Percentiles rank a stretch among this genome's conserved stretches.
phyloP scores from a whole-genome alignment of 2,329 filamentous ascomycete species.

The Zymoseptoria pseudotritici region DNA sequence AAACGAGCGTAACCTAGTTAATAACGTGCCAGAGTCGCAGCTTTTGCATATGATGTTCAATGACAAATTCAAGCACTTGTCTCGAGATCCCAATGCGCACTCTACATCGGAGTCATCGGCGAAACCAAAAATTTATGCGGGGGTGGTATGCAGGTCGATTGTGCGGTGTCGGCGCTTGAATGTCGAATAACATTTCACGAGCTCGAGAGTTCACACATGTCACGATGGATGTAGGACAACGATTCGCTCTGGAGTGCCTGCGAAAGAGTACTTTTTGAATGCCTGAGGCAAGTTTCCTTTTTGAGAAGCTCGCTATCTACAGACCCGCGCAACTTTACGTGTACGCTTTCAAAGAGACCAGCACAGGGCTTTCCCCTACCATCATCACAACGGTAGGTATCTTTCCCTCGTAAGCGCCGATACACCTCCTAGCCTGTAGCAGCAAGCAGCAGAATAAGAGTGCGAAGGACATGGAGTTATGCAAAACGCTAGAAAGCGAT shows the following conservation, averaged over 20 bases:
- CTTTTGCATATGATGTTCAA: conserved; percentile 23
- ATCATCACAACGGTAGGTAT: conserved; percentile 60
- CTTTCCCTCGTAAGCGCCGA: conserved; percentile 99
- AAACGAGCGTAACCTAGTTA: conserved; percentile 21
- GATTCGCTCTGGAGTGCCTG: neutral
- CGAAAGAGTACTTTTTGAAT: neutral
- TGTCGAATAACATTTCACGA: neutral
- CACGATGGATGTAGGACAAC: neutral
- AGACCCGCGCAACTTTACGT: conserved; percentile 26
- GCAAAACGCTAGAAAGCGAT: conserved; percentile 16
- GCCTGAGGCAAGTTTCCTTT: conserved; percentile 10
- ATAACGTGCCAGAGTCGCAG: conserved; percentile 25
- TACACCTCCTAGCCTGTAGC: conserved; percentile 32
- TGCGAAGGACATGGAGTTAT: conserved; percentile 4
- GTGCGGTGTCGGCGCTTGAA: neutral
- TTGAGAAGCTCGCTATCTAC: conserved; percentile 18
- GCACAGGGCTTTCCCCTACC: conserved; percentile 97
- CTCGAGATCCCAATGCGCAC: neutral
- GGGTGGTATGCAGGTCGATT: neutral
- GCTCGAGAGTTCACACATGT: neutral
- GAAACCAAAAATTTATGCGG: neutral
- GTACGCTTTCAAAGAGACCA: conserved; percentile 28
- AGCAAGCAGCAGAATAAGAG: conserved; percentile 15
- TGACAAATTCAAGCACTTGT: neutral
- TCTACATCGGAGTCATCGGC: neutral